Conservation (phyloP, 2,329 filamentous ascomycete species). For the Huntiella savannae region DNA sequence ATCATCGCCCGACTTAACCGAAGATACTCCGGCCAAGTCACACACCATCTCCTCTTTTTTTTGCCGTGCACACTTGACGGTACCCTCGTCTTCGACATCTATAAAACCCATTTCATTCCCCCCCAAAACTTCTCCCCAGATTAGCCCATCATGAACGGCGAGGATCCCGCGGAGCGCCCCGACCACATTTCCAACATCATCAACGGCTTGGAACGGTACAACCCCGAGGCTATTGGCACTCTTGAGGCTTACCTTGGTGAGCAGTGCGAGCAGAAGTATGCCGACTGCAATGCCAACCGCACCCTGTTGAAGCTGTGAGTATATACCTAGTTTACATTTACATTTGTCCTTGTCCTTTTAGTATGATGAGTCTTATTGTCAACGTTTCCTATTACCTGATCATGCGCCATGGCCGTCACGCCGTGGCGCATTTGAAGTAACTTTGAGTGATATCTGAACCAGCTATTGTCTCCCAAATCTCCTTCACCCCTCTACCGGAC, state of each 20-base stretch:
- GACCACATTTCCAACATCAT: slow-evolving; percentile 86
- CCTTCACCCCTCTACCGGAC: slow-evolving; percentile 17
- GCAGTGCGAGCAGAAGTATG: slow-evolving; percentile 88
- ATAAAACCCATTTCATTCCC: slow-evolving; percentile 11
- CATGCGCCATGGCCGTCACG: slow-evolving; percentile 11
- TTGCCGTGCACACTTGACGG: slow-evolving; percentile 2
- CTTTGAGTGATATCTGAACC: slow-evolving; percentile 23
- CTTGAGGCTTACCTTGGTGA: slow-evolving; percentile 89
- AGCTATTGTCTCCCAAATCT: slow-evolving; percentile 92
- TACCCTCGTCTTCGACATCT: slow-evolving; percentile 13
- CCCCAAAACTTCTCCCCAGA: slow-evolving; percentile 10
- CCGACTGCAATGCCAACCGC: slow-evolving; percentile 92
- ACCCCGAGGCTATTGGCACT: slow-evolving; percentile 81
- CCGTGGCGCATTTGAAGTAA: slow-evolving; percentile 11
- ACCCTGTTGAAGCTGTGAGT: slow-evolving; percentile 94
- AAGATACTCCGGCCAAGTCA: not conserved
- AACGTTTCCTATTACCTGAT: slow-evolving; percentile 13
- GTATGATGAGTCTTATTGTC: slow-evolving; percentile 50
- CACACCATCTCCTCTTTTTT: not conserved
- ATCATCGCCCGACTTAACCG: not conserved
- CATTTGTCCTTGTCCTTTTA: slow-evolving; percentile 8
- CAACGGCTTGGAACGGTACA: slow-evolving; percentile 94
- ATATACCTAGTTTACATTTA: slow-evolving; percentile 2
- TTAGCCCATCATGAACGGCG: slow-evolving; percentile 40
- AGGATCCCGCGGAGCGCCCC: slow-evolving; percentile 81